These are phyloP conservation scores for Pseudogymnoascus sp. DNA, from an alignment of 2,329 filamentous ascomycete genomes.

Conservation along the genomic window DNA sequence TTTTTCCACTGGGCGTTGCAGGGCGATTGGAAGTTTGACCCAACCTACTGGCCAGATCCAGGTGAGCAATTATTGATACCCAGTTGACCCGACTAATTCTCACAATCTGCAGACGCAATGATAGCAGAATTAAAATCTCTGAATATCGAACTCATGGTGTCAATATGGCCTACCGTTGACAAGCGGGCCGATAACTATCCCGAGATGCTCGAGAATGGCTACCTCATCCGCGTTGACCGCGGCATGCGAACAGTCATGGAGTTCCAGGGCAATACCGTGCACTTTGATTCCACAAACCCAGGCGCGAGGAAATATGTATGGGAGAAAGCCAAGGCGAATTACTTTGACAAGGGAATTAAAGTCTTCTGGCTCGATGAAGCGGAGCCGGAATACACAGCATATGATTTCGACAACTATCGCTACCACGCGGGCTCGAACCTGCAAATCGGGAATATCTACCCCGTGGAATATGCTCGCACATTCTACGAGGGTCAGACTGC, in stretches of 20 bases:
- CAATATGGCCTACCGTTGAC: constrained; percentile 61
- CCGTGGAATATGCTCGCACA: constrained; percentile 43
- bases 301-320: constrained; percentile 51
- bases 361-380: constrained; percentile 64
- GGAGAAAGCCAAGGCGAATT: constrained; percentile 50
- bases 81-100: neutral
- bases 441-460: constrained; percentile 46
- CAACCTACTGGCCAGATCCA: constrained; percentile 56
- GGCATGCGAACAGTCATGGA: constrained; percentile 52
- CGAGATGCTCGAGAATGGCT: constrained; percentile 53
- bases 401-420: constrained; percentile 60
- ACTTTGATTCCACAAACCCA: constrained; percentile 58
- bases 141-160: constrained; percentile 59
- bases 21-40: constrained; percentile 61
- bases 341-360: constrained; percentile 53
- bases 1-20: constrained; percentile 62
- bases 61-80: constrained; percentile 28
- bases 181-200: constrained; percentile 48
- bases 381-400: constrained; percentile 56
- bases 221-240: constrained; percentile 52
- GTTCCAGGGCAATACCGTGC: constrained; percentile 48
- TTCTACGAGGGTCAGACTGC: constrained; percentile 49
- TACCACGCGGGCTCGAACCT: constrained; percentile 48
- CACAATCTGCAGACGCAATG: constrained; percentile 44
- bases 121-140: constrained; percentile 50